Conservation (phyloP, 2,329 filamentous ascomycete genomes). For the Penicillium expansum region DNA sequence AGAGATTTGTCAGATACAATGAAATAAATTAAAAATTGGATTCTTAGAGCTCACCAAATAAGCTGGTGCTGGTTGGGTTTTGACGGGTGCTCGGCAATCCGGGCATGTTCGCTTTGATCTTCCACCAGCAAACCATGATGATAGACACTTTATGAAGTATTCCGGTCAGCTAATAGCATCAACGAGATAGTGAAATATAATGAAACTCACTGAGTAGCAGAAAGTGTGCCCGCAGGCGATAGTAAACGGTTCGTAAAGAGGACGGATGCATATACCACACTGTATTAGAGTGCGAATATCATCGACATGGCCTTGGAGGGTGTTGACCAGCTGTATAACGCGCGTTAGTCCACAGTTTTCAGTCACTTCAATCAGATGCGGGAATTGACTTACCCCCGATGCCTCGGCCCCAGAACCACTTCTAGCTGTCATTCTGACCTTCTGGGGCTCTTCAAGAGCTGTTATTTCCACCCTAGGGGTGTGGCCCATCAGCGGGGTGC, state of each 20-base stretch:
- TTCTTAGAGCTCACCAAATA: slow-evolving; percentile 53
- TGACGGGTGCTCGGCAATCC: slow-evolving; percentile 62
- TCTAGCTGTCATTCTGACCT: slow-evolving; percentile 14
- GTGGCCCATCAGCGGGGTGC: slow-evolving; percentile 6
- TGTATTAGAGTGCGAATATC: slow-evolving; percentile 60
- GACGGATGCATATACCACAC: slow-evolving; percentile 66
- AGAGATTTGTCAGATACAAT: slow-evolving; percentile 9
- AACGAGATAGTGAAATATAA: not conserved
- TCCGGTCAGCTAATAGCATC: slow-evolving; percentile 19
- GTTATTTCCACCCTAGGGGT: not conserved
- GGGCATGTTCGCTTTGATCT: slow-evolving; percentile 64
- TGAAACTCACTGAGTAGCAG: slow-evolving; percentile 61
- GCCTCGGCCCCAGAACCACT: slow-evolving; percentile 21
- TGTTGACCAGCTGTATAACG: slow-evolving; percentile 37
- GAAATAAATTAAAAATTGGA: not conserved
- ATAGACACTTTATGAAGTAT: slow-evolving; percentile 49
- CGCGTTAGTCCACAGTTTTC: slow-evolving; percentile 12
- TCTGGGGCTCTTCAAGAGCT: not conserved
- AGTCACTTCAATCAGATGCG: not conserved
- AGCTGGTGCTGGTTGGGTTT: slow-evolving; percentile 60
- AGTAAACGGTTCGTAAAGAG: slow-evolving; percentile 68
- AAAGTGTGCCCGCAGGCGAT: slow-evolving; percentile 69
- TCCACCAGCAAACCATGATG: slow-evolving; percentile 55
- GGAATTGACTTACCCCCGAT: slow-evolving; percentile 30
- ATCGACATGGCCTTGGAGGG: slow-evolving; percentile 56